phyloP scores from a whole-genome alignment of 2,329 filamentous ascomycete genomes.

The Pyrenophora tritici-repentis region DNA sequence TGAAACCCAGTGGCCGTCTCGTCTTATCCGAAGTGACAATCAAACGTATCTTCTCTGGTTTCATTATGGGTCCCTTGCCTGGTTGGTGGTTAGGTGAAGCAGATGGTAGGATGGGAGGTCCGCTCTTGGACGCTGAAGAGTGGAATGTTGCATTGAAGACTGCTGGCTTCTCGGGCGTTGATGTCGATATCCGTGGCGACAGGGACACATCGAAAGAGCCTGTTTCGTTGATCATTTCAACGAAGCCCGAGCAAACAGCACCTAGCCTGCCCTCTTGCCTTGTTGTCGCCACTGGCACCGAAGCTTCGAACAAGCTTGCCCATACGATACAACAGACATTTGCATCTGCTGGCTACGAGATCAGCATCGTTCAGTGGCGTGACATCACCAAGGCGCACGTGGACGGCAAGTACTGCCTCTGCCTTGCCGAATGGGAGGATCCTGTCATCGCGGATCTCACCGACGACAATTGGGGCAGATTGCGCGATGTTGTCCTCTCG shows the following conservation, averaged over 20 bases:
- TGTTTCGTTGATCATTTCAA: conserved; percentile 10
- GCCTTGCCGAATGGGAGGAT: conserved; percentile 9
- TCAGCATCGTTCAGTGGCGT: conserved; percentile 1
- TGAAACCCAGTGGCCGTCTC: conserved; percentile 6
- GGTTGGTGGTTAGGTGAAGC: conserved; percentile 12
- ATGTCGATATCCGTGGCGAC: conserved; percentile 10
- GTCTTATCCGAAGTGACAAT: conserved; percentile 11
- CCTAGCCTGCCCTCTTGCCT: conserved; percentile 1
- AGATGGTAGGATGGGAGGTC: conserved; percentile 5
- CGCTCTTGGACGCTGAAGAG: conserved; percentile 5
- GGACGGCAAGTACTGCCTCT: conserved; percentile 7
- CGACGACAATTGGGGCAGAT: conserved; percentile 6
- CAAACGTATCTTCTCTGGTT: conserved; percentile 12
- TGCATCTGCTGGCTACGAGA: background rate
- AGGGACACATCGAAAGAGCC: conserved; percentile 8
- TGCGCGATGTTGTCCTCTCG: conserved; percentile 7
- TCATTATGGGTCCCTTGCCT: conserved; percentile 9
- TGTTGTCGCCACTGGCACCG: conserved; percentile 1
- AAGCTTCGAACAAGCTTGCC: background rate
- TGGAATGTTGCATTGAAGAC: conserved; percentile 7
- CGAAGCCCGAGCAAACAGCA: conserved; percentile 1
- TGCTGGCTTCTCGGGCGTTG: conserved; percentile 11
- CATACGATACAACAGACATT: background rate
- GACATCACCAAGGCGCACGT: background rate
- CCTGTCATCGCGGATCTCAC: conserved; percentile 4